Base-by-base conservation (phyloP, 2,329 filamentous ascomycete species). In the Pseudocercospora eumusae region DNA sequence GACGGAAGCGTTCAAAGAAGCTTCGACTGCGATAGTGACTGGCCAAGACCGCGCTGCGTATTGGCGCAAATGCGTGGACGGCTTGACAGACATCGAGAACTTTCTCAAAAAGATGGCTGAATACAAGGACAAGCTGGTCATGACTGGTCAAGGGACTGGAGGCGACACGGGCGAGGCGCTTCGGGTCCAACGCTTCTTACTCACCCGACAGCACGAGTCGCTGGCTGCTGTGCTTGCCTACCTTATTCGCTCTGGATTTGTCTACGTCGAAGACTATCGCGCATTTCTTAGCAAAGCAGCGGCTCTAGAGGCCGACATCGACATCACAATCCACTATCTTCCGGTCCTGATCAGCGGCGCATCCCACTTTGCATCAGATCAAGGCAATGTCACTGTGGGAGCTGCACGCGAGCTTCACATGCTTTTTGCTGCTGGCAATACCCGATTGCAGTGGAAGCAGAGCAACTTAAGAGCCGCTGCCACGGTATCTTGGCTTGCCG, bases 191-290 rank as follows among this genome's bases (percentile, higher is more conserved):
- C 86, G 89, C 49, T 80, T 86, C 67, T 96, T 91, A 71, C 82
- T 99, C 56, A 86, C 89, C 21, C 88, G 91, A 71, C 93, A 99
- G 75, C 96, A 99, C 73, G 93, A 99, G 74, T 86, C 90, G 15
- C 80, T 99, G 15, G 88, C 89, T 11, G 84, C 92, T n/a, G 89
- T 96, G 57, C 79, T 96, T 56, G 88, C 87, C 64, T 87, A 90
- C 64, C 84, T 95, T 59, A 85, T 96, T 64, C 91, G 93, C 70
- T 88, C 86, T 66, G 86, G 87, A 58, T 88, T 90, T 69, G 88
- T 88, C 2, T 85, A 84, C 49, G 78, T 85, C 8, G 81, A 86
- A 36, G 92, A 97, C 72, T 93, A 96, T 69, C 83, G 86, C 47
- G 80, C 85, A 5, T 85, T 98, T 44, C 77, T 97, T 45, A 81